Evolutionary conservation across 768 basidiomycete species (phyloP).

Genomic region (Termitomyces titanicus): DNA sequence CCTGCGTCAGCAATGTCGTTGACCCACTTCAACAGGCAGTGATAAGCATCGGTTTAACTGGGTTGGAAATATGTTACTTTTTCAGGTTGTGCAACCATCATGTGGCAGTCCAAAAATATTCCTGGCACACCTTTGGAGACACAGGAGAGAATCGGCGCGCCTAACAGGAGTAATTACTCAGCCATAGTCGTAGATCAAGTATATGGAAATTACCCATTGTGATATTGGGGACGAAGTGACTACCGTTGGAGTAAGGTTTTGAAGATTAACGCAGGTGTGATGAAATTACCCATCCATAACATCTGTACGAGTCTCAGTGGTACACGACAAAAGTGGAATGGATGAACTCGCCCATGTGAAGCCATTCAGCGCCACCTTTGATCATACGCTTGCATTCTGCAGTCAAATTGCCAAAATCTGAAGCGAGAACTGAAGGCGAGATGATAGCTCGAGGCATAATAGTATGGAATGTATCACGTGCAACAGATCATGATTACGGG

Average conservation of each 20-base stretch:
- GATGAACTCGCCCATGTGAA: constrained; percentile 80
- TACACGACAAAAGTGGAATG: neutral
- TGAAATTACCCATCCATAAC: constrained; percentile 90
- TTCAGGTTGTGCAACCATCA: constrained; percentile 97
- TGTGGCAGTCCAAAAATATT: constrained; percentile 99
- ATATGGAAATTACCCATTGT: constrained; percentile 69
- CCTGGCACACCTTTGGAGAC: constrained; percentile 85
- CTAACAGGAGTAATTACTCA: constrained; percentile 33
- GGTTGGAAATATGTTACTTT: constrained; percentile 44
- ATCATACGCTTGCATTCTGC: constrained; percentile 98
- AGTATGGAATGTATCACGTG: constrained; percentile 25
- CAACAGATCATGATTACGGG: too few relatives aligned
- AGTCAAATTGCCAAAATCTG: constrained; percentile 92
- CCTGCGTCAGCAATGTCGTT: constrained; percentile 94
- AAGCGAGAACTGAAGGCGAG: constrained; percentile 94
- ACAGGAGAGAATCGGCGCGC: constrained; percentile 83
- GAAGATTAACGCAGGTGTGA: constrained; percentile 5
- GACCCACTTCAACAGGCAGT: constrained; percentile 71
- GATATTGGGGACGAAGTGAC: constrained; percentile 98
- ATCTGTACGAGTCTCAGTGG: constrained; percentile 45
- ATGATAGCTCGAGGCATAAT: constrained; percentile 91
- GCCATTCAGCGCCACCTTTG: constrained; percentile 92
- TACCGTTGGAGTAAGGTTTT: constrained; percentile 26
- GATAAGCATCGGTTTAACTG: neutral
- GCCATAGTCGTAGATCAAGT: neutral